A percentile compares a stretch with the other conserved stretches of the same genome.
Conservation (phyloP, 73 alveolate species). For the Paramecium biaurelia region DNA sequence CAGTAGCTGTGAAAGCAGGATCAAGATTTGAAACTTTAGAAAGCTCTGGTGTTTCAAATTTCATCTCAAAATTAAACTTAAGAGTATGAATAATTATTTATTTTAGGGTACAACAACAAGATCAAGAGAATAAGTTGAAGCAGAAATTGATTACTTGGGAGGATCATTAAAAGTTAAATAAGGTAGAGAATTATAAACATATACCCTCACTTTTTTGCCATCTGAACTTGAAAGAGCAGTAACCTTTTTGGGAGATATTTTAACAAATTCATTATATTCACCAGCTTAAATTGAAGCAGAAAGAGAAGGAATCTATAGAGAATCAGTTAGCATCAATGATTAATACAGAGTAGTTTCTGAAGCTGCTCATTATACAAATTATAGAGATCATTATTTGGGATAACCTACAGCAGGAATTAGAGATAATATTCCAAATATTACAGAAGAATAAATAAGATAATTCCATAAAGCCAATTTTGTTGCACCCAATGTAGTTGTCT, state of each 20-base stretch:
- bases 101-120: constrained; percentile 74
- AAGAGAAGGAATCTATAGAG: constrained; percentile 72
- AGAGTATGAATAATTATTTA: constrained; percentile 28
- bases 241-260: constrained; percentile 73
- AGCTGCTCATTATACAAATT: constrained; percentile 73
- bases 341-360: constrained; percentile 71
- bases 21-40: constrained; percentile 80
- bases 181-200: constrained; percentile 74
- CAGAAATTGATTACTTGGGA: constrained; percentile 71
- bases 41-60: constrained; percentile 74
- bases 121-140: constrained; percentile 68
- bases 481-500: constrained; percentile 82
- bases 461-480: constrained; percentile 71
- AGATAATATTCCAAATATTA: constrained; percentile 68
- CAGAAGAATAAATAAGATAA: constrained; percentile 67
- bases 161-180: constrained; percentile 58
- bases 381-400: constrained; percentile 81
- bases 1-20: constrained; percentile 79
- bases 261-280: constrained; percentile 65
- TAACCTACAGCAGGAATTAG: constrained; percentile 84
- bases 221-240: constrained; percentile 73
- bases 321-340: constrained; percentile 66
- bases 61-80: constrained; percentile 68
- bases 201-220: constrained; percentile 70
- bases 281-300: constrained; percentile 73